phyloP scores from a whole-genome alignment of 352 stramenopile species.

The Globisporangium alternatum region DNA sequence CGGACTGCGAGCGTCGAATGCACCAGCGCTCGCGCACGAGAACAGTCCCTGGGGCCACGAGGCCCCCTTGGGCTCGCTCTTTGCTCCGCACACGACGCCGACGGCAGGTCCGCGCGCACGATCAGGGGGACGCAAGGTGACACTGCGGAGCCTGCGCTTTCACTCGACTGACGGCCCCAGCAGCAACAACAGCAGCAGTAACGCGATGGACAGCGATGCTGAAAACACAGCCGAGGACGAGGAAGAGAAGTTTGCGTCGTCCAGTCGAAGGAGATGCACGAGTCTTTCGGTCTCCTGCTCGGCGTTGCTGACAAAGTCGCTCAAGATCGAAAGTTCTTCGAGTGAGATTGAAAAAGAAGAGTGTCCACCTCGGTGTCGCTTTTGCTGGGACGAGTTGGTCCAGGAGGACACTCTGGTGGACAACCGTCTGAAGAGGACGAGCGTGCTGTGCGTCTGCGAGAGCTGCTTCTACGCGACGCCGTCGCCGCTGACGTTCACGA shows the following conservation, averaged over 20 bases:
- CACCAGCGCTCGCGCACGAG: conserved; percentile 8
- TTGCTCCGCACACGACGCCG: conserved; percentile 12
- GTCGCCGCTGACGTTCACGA: background rate
- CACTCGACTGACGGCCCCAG: background rate
- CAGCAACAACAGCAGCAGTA: background rate
- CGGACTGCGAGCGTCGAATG: background rate
- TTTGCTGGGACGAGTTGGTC: conserved; percentile 1
- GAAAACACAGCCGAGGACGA: background rate
- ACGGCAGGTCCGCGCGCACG: background rate
- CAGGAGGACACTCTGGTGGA: background rate
- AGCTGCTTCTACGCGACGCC: conserved; percentile 5
- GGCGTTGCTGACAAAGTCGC: background rate
- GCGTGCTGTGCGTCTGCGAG: conserved; percentile 3
- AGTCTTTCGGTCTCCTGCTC: conserved; percentile 1
- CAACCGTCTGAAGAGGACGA: background rate
- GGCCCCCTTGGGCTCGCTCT: background rate
- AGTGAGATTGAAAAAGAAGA: background rate
- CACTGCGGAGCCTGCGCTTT: conserved; percentile 8
- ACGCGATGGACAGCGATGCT: background rate
- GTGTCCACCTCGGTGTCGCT: conserved; percentile 3
- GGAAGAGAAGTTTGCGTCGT: background rate
- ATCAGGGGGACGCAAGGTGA: background rate
- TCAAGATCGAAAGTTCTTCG: background rate
- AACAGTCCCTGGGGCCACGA: conserved; percentile 9
- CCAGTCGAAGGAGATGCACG: background rate